These are phyloP conservation scores for Dryas integrifolia DNA, from an alignment of 331 rosid genomes.

Conservation along the genomic window DNA sequence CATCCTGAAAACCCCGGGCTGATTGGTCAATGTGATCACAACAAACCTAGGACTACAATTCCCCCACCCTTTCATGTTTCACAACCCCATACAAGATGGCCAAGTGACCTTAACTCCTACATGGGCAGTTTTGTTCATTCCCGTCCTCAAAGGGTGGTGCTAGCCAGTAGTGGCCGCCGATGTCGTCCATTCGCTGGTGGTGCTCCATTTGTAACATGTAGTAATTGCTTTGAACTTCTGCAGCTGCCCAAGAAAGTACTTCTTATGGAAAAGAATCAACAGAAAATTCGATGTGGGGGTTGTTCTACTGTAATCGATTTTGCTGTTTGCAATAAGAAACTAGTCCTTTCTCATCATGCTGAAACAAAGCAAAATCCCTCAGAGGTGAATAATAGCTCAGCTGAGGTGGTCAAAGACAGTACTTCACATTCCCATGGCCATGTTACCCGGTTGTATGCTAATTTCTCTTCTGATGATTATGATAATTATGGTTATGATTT, in stretches of 20 bases:
- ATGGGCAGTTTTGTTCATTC: conserved; percentile 36
- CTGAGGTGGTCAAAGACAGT: conserved; percentile 35
- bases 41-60: conserved; percentile 43
- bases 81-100: conserved; percentile 57
- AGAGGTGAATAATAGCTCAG: conserved; percentile 33
- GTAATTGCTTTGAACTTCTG: conserved; percentile 76
- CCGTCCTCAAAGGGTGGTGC: conserved; percentile 51
- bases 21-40: conserved; percentile 49
- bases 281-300: conserved; percentile 75
- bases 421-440: conserved; percentile 40
- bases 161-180: conserved; percentile 42
- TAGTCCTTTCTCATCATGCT: conserved; percentile 52
- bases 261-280: conserved; percentile 41
- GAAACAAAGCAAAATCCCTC: conserved; percentile 37
- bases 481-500: conserved; percentile 77
- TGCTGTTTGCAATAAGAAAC: conserved; percentile 49
- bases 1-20: conserved; percentile 52
- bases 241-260: conserved; percentile 72
- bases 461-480: conserved; percentile 87
- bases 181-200: conserved; percentile 75
- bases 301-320: conserved; percentile 65
- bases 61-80: conserved; percentile 47
- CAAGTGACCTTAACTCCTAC: conserved; percentile 49
- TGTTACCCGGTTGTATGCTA: conserved; percentile 42
- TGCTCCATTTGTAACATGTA: conserved; percentile 82